Conservation (phyloP, 2,329 filamentous ascomycete genomes). For the Penicillium crustosum region DNA sequence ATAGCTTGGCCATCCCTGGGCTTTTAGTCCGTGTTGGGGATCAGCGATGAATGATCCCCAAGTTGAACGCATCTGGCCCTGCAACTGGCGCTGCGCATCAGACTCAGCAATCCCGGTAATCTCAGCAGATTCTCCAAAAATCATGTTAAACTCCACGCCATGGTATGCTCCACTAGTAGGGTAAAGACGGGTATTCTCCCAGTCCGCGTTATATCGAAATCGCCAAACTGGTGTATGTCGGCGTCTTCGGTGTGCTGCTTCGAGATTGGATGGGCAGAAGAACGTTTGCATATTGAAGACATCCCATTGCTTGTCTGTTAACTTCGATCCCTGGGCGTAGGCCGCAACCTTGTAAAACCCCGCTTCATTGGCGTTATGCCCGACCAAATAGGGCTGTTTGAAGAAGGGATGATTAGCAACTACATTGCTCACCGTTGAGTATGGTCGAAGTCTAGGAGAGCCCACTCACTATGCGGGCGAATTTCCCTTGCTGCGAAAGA, state of each 20-base stretch:
- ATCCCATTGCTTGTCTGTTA: conserved; percentile 41
- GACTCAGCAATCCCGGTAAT: conserved; percentile 41
- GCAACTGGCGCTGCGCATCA: conserved; percentile 33
- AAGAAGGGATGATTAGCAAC: neutral
- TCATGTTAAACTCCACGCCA: conserved; percentile 50
- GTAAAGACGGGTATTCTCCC: conserved; percentile 51
- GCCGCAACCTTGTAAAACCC: conserved; percentile 50
- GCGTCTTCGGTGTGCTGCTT: conserved; percentile 37
- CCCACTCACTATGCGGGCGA: neutral
- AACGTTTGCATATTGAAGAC: conserved; percentile 48
- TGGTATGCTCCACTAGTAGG: conserved; percentile 51
- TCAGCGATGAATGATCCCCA: conserved; percentile 45
- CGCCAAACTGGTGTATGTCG: conserved; percentile 44
- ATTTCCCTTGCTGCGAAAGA: neutral
- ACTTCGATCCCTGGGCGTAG: conserved; percentile 40
- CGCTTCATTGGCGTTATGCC: conserved; percentile 49
- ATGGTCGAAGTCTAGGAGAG: neutral
- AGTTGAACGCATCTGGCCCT: conserved; percentile 22
- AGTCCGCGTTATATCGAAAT: conserved; percentile 52
- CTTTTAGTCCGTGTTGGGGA: conserved; percentile 35
- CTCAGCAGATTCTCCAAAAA: conserved; percentile 46
- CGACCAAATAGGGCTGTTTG: conserved; percentile 41
- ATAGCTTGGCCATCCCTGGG: conserved; percentile 41
- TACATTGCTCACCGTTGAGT: neutral
- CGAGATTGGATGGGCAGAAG: conserved; percentile 47